Evolutionary conservation across 2,329 filamentous ascomycete genomes (phyloP).

Genomic region (Calonectria pseudoreteaudii): DNA sequence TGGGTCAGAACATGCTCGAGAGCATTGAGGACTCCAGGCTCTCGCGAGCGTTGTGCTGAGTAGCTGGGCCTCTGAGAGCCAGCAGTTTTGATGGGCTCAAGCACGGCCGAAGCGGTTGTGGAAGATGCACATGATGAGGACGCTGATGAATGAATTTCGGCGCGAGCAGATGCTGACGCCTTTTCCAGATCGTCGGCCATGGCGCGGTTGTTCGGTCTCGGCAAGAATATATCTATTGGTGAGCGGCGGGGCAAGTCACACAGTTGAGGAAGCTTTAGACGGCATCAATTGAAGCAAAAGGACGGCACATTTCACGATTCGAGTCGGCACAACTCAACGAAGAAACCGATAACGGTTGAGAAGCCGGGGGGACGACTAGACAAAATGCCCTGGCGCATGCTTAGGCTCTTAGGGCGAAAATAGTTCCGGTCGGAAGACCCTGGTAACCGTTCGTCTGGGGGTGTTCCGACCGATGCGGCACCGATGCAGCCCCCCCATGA

Average conservation of each 20-base stretch:
- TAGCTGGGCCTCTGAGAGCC: slow-evolving; percentile 33
- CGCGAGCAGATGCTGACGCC: slow-evolving; percentile 26
- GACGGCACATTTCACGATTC: slow-evolving; percentile 23
- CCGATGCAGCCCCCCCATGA: slow-evolving; percentile 29
- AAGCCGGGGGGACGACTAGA: slow-evolving; percentile 6
- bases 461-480: slow-evolving; percentile 36
- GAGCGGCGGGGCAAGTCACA: background rate
- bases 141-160: slow-evolving; percentile 27
- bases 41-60: slow-evolving; percentile 28
- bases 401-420: slow-evolving; percentile 7
- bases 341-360: background rate
- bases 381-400: background rate
- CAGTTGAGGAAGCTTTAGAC: background rate
- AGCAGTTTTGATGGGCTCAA: slow-evolving; percentile 42
- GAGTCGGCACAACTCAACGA: background rate
- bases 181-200: slow-evolving; percentile 39
- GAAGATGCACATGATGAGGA: slow-evolving; percentile 25
- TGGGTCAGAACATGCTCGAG: slow-evolving; percentile 54
- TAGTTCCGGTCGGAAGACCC: slow-evolving; percentile 11
- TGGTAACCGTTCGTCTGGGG: slow-evolving; percentile 10
- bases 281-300: slow-evolving; percentile 2
- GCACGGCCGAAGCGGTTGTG: slow-evolving; percentile 32
- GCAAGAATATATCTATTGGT: background rate
- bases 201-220: background rate
- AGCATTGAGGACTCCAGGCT: slow-evolving; percentile 47